phyloP scores from a whole-genome alignment of 2,329 filamentous ascomycete genomes.

The Sclerotinia subarctica region DNA sequence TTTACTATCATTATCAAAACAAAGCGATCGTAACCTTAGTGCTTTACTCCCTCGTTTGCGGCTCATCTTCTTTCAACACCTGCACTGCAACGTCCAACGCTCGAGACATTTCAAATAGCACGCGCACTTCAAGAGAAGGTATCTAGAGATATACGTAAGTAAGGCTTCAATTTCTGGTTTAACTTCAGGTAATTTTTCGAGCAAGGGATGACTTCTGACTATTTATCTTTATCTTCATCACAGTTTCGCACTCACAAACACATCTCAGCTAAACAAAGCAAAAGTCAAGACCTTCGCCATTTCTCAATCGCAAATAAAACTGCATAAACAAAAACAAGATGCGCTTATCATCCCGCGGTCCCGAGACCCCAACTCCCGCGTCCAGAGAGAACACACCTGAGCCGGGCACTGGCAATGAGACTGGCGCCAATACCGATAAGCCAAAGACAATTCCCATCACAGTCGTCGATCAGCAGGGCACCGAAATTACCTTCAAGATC shows the following conservation, averaged over 20 bases:
- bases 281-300: not conserved
- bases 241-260: not conserved
- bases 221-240: not conserved
- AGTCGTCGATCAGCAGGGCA: not conserved
- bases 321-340: not conserved
- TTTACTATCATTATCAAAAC: not conserved
- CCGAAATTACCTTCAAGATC: slow-evolving; percentile 7
- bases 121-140: not conserved
- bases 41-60: not conserved
- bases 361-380: not conserved
- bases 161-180: no score
- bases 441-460: not conserved
- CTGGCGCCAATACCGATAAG: not conserved
- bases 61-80: no score
- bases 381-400: not conserved
- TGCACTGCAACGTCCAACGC: not conserved
- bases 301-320: not conserved
- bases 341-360: not conserved
- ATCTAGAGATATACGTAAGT: not conserved
- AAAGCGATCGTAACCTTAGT: no score
- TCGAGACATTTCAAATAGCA: not conserved
- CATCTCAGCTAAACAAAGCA: not conserved
- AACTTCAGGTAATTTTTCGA: not conserved
- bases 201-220: not conserved
- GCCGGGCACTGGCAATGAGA: not conserved